Percentiles rank a stretch among this genome's conserved stretches.
These are phyloP conservation scores for Starmerella tilneyi DNA, from an alignment of 805 yeast genomes.

Conservation along the genomic window DNA sequence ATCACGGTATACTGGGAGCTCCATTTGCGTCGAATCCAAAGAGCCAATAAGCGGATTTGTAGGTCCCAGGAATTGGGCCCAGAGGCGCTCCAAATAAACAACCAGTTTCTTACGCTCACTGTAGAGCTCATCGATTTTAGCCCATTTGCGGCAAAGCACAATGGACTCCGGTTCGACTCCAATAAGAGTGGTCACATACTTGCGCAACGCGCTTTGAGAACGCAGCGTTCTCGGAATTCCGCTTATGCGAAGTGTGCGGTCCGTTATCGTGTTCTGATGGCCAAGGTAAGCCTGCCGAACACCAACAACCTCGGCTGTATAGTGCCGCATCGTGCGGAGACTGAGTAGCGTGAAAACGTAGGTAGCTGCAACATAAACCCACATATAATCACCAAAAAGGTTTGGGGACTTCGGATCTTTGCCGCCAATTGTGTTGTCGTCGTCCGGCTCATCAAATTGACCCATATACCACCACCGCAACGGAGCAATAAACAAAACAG, in stretches of 20 bases:
- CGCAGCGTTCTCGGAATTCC: slow-evolving; percentile 82
- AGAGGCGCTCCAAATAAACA: slow-evolving; percentile 51
- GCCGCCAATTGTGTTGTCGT: background rate
- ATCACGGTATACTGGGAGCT: background rate
- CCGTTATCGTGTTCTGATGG: slow-evolving; percentile 77
- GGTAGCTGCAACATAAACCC: slow-evolving; percentile 83
- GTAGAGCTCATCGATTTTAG: slow-evolving; percentile 54
- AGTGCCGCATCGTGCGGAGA: slow-evolving; percentile 39
- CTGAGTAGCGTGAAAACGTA: slow-evolving; percentile 66
- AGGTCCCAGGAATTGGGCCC: slow-evolving; percentile 56
- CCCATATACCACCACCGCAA: slow-evolving; percentile 78
- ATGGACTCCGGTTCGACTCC: slow-evolving; percentile 72
- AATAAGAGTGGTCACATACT: slow-evolving; percentile 65
- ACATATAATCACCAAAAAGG: slow-evolving; percentile 39
- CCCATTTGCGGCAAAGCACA: slow-evolving; percentile 83
- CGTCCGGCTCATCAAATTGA: slow-evolving; percentile 43
- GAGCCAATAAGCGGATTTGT: slow-evolving; percentile 23
- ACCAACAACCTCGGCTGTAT: slow-evolving; percentile 57
- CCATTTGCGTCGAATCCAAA: background rate
- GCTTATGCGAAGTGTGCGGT: slow-evolving; percentile 74
- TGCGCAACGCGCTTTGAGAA: slow-evolving; percentile 55
- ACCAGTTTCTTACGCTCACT: slow-evolving; percentile 47
- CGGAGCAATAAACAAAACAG: slow-evolving; percentile 71
- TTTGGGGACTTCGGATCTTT: slow-evolving; percentile 9
- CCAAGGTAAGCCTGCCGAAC: slow-evolving; percentile 78